Evolutionary conservation across 768 basidiomycete genomes (phyloP), one percentile per base, ranked within the genome.

Genomic region (Ramaria rubella): DNA sequence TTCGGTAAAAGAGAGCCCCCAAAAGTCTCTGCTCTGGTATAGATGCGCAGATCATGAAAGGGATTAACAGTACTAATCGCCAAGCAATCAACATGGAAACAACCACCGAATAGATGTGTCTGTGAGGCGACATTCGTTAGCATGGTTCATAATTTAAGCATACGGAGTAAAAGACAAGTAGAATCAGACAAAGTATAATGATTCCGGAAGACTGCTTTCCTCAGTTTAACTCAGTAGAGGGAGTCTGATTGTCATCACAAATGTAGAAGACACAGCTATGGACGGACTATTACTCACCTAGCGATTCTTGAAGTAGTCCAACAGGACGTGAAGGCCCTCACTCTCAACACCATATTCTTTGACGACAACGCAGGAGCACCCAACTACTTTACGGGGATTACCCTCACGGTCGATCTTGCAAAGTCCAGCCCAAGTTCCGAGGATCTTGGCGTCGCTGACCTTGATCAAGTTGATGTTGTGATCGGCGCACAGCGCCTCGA

Each of bases 381-480:
- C 86, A 52, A 94, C 91, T 68, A 98, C 78, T 81, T 98, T 98
- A 71, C 95, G 81, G 48, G 95, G 89, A 77, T 96, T 97, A 63
- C 95, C 95, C 78, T 98, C 95, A 67, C 92, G 85, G 78, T 99
- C 95, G 72, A 98, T 94, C 82, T 99, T 99, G 87, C 95, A 97
- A 60, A 99, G 83, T 68, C 95, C 94, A 65, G 92, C 94, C 95
- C 95, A 98, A 64, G 88, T 91, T 33, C 95, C 95, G 68, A 99
- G 88, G 63, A 95, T 84, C 77, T 99, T 99, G 68, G 92, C 88
- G 73, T 98, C 95, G 15, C 60, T 49, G 63, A 94, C 91, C 78
- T 97, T 98, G 90, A 99, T 97, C 62, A 99, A 78, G 80, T 94
- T 93, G 78, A 98, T 97, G 76, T 94, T 95, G 85, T 98, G 94